Evolutionary conservation across 2,329 filamentous ascomycete genomes (phyloP).

Genomic region (Rhynchosporium graminicola): DNA sequence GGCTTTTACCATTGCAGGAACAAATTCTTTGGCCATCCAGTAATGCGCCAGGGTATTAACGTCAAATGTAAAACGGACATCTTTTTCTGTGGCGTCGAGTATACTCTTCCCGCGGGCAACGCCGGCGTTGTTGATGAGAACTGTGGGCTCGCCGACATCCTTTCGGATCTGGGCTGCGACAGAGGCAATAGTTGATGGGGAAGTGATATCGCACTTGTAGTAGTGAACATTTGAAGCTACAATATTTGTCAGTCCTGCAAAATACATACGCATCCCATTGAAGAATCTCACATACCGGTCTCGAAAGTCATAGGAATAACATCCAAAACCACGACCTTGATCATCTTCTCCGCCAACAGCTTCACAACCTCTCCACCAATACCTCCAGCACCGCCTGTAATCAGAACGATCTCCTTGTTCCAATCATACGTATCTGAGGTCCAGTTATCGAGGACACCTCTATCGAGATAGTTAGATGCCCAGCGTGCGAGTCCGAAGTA

Average conservation of each 20-base stretch:
- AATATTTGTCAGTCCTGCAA: background rate
- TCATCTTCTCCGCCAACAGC: conserved; percentile 61
- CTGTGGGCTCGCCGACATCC: conserved; percentile 63
- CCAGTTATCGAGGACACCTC: conserved; percentile 52
- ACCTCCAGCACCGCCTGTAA: conserved; percentile 74
- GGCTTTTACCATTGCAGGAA: conserved; percentile 61
- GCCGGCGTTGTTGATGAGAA: conserved; percentile 74
- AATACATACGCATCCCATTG: background rate
- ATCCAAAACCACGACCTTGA: conserved; percentile 73
- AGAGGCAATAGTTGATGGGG: conserved; percentile 51
- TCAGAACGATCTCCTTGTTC: conserved; percentile 67
- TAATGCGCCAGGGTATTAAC: conserved; percentile 71
- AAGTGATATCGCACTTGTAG: conserved; percentile 71
- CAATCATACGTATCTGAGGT: conserved; percentile 60
- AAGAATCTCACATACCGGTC: conserved; percentile 43
- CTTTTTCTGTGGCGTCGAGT: conserved; percentile 56
- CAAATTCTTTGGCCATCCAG: conserved; percentile 65
- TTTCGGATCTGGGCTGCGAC: conserved; percentile 55
- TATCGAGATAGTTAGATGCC: conserved; percentile 54
- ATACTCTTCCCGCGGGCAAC: conserved; percentile 62
- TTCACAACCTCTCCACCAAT: conserved; percentile 69
- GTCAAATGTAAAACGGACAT: conserved; percentile 67
- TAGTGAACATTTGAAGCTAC: conserved; percentile 60
- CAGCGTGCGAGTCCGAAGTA: conserved; percentile 52
- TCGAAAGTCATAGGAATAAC: conserved; percentile 49